Conservation (phyloP, 2,329 filamentous ascomycete species). For the Pseudocercospora crystallina region DNA sequence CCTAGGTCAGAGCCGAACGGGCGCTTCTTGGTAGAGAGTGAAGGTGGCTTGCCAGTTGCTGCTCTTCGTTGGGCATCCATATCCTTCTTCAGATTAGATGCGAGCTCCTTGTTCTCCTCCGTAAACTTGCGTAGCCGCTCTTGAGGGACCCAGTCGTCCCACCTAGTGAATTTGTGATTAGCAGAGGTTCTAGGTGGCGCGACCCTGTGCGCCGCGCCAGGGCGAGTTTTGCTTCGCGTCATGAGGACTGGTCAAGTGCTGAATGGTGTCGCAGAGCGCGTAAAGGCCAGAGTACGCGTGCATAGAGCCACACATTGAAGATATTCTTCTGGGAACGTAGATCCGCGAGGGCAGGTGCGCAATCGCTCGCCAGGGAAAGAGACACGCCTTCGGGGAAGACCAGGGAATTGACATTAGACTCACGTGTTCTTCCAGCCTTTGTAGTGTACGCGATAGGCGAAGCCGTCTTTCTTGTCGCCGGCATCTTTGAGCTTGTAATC, state of each 20-base stretch:
- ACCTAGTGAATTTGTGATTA: constrained; percentile 50
- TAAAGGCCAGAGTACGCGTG: too few relatives aligned
- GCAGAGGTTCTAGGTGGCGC: too few relatives aligned
- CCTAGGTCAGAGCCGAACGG: constrained; percentile 55
- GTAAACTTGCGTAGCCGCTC: constrained; percentile 93
- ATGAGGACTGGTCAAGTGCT: background rate
- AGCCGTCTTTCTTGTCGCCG: constrained; percentile 69
- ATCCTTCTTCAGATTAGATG: constrained; percentile 69
- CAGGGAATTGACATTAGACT: constrained; percentile 40
- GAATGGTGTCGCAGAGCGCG: background rate
- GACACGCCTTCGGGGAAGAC: background rate
- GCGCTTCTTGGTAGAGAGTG: constrained; percentile 55
- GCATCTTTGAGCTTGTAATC: constrained; percentile 66
- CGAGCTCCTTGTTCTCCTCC: constrained; percentile 91
- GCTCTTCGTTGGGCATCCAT: constrained; percentile 59
- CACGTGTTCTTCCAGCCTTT: constrained; percentile 99
- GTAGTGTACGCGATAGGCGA: constrained; percentile 92
- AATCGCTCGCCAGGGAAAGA: background rate
- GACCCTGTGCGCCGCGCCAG: too few relatives aligned
- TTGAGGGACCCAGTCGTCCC: constrained; percentile 97
- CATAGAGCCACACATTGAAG: too few relatives aligned
- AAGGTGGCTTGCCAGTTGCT: constrained; percentile 41
- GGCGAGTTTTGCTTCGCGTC: background rate
- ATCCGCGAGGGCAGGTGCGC: too few relatives aligned
- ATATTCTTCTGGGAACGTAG: too few relatives aligned